Percentiles rank a stretch among this genome's conserved stretches.
These are phyloP conservation scores for Brassica incana DNA, from an alignment of 345 rosid genomes.

Conservation along the genomic window DNA sequence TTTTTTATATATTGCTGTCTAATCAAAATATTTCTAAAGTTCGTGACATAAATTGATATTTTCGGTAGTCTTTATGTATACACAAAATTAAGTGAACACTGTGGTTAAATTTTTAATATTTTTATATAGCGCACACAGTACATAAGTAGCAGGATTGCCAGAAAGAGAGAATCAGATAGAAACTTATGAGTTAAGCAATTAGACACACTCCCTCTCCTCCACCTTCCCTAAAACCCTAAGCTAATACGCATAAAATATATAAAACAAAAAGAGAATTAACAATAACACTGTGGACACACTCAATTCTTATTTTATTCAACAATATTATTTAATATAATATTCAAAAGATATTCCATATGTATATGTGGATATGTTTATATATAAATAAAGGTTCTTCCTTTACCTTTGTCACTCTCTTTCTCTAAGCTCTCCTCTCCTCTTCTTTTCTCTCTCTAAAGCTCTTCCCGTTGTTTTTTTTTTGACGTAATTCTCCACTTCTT, in stretches of 20 bases:
- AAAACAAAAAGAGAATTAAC: constrained; percentile 36
- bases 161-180: constrained; percentile 34
- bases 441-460: constrained; percentile 38
- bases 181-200: constrained; percentile 44
- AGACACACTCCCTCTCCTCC: constrained; percentile 27
- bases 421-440: constrained; percentile 29
- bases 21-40: neutral
- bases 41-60: neutral
- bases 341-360: constrained; percentile 26
- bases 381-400: constrained; percentile 40
- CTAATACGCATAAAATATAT: constrained; percentile 21
- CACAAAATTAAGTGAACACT: neutral
- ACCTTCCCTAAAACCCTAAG: constrained; percentile 40
- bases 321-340: constrained; percentile 5
- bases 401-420: constrained; percentile 43
- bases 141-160: constrained; percentile 28
- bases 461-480: constrained; percentile 26
- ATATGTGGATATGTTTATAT: constrained; percentile 31
- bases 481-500: constrained; percentile 42
- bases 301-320: constrained; percentile 20
- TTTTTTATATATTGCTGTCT: neutral
- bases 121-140: constrained; percentile 4
- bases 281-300: constrained; percentile 28
- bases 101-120: neutral
- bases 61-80: neutral